These are phyloP conservation scores for Trypanosoma lewisi DNA, from an alignment of 208 protist genomes.

Conservation along the genomic window DNA sequence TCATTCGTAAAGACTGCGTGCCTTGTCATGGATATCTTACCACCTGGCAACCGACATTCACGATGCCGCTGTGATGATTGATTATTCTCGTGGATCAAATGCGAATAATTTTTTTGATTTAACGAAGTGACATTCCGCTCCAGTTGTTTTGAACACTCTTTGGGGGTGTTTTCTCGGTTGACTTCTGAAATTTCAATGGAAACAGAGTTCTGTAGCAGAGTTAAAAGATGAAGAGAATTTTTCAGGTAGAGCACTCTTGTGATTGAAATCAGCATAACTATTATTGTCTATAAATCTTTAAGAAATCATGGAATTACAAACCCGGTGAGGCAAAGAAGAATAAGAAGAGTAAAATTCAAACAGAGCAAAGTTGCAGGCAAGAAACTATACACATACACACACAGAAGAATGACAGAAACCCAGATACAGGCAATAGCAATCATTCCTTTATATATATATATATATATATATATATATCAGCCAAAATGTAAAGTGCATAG, in stretches of 20 bases:
- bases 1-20: not conserved
- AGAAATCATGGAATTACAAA: constrained; percentile 18
- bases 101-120: not conserved
- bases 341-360: constrained; percentile 11
- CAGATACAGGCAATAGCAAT: too few species aligned
- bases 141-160: not conserved
- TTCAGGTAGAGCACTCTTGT: not conserved
- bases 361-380: not conserved
- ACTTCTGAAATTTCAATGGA: not conserved
- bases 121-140: not conserved
- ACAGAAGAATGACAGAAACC: too few species aligned
- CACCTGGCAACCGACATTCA: not conserved
- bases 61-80: constrained; percentile 5
- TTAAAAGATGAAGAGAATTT: not conserved
- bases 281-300: not conserved
- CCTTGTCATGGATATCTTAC: not conserved
- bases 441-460: too few species aligned
- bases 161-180: not conserved
- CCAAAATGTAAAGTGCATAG: too few species aligned
- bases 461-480: too few species aligned
- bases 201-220: not conserved
- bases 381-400: constrained; percentile 1
- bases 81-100: not conserved
- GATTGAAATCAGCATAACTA: not conserved
- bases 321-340: constrained; percentile 11